phyloP scores from a whole-genome alignment of 176 grass and related monocot species.

The Juncus inflexus region DNA sequence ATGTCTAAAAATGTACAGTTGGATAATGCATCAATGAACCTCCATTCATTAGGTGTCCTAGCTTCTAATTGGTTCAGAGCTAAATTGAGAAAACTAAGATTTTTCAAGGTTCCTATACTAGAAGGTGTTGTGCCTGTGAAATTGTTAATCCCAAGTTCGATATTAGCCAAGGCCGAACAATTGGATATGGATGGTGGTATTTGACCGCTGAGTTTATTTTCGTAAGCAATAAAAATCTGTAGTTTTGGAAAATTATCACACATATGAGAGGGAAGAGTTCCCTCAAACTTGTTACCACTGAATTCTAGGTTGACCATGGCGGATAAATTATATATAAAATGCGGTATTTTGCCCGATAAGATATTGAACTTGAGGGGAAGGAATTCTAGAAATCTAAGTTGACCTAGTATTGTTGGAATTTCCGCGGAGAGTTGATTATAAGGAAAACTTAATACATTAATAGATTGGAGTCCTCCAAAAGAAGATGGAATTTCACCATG shows the following conservation, averaged over 20 bases:
- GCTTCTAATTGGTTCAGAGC: constrained; percentile 3
- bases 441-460: neutral
- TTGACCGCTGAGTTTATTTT: constrained; percentile 23
- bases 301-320: constrained; percentile 26
- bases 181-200: constrained; percentile 34
- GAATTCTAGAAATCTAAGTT: neutral
- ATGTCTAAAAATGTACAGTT: constrained; percentile 16
- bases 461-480: neutral
- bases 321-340: constrained; percentile 30
- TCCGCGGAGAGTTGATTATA: neutral
- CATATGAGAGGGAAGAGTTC: constrained; percentile 26
- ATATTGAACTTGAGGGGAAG: neutral
- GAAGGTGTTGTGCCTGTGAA: constrained; percentile 33
- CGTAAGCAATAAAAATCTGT: neutral
- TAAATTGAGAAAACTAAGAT: constrained; percentile 4
- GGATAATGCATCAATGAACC: constrained; percentile 29
- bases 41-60: constrained; percentile 9
- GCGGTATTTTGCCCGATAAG: constrained; percentile 39
- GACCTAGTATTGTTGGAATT: constrained; percentile 1
- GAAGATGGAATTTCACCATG: constrained; percentile 21
- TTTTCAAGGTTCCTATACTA: constrained; percentile 25
- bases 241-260: constrained; percentile 34
- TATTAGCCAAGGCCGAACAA: neutral
- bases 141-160: constrained; percentile 10
- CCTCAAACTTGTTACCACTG: constrained; percentile 31